Percentiles rank a stretch among this genome's conserved stretches.
Conservation (phyloP, 768 basidiomycete genomes). For the Gymnopilus junonius region DNA sequence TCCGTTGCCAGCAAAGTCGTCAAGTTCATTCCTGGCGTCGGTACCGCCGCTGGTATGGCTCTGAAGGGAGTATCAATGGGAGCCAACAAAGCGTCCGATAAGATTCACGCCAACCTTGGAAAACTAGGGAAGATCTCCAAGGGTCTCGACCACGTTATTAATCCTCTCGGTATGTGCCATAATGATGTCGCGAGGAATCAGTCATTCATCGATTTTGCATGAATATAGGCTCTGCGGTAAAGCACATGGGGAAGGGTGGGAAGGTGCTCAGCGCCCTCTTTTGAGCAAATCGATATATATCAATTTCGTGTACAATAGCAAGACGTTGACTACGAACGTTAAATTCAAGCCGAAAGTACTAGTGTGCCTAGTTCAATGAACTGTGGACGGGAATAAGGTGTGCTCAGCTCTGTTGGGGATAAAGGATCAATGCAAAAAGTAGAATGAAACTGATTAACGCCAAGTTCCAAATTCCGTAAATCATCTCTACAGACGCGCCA, state of each 20-base stretch:
- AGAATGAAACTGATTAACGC: no score
- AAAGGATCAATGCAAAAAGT: no score
- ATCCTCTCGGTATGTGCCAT: not conserved
- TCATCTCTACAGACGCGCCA: no score
- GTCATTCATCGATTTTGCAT: not conserved
- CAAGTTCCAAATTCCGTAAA: no score
- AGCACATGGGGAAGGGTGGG: no score
- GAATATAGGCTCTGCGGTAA: not conserved
- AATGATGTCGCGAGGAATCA: not conserved
- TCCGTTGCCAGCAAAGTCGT: constrained; percentile 2
- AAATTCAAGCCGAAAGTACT: not conserved
- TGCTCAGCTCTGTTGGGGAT: no score
- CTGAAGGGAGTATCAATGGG: not conserved
- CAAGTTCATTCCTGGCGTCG: no score
- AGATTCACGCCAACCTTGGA: no score
- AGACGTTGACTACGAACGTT: not conserved
- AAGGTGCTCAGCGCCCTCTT: not conserved
- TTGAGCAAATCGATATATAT: not conserved
- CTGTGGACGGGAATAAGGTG: no score
- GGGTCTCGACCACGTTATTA: constrained; percentile 1
- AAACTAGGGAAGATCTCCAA: no score
- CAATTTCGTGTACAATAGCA: not conserved
- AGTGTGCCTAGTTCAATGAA: not conserved
- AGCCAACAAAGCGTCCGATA: not conserved
- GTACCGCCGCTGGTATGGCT: constrained; percentile 2